Evolutionary conservation across 192 early-diverging fungal species (phyloP).

Genomic region (Mortierella hygrophila): DNA sequence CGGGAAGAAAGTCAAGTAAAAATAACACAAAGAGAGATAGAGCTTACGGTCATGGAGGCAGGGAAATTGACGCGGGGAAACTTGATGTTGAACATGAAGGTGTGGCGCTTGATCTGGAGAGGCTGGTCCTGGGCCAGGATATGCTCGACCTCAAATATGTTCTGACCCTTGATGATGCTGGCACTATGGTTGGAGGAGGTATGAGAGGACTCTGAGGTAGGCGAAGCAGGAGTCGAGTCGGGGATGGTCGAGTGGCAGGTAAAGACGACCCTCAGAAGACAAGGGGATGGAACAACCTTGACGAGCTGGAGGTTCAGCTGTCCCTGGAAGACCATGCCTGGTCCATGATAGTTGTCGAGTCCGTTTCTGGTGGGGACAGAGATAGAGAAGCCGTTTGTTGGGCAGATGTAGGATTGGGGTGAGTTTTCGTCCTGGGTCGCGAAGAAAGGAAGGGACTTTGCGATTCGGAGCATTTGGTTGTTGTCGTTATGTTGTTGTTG

Average conservation of each 20-base stretch:
- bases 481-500: neutral
- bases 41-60: conserved; percentile 34
- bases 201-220: neutral
- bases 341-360: conserved; percentile 53
- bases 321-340: conserved; percentile 51
- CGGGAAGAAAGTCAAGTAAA: neutral
- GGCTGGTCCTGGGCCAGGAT: conserved; percentile 34
- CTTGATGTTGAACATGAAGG: conserved; percentile 50
- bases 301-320: conserved; percentile 46
- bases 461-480: conserved; percentile 39
- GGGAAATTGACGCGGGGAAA: conserved; percentile 51
- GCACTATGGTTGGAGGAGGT: neutral
- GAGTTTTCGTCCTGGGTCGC: conserved; percentile 23
- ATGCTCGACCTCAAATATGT: conserved; percentile 34
- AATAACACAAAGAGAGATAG: neutral
- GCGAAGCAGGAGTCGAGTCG: neutral
- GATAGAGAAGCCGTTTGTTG: conserved; percentile 47
- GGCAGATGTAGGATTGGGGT: conserved; percentile 37
- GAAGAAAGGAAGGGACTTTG: conserved; percentile 46
- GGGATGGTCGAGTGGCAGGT: conserved; percentile 33
- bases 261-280: conserved; percentile 40
- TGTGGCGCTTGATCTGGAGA: conserved; percentile 33
- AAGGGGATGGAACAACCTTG: conserved; percentile 21
- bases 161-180: conserved; percentile 9
- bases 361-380: conserved; percentile 28